Evolutionary conservation across 2,329 filamentous ascomycete genomes (phyloP).

Genomic region (Pezicula neosporulosa): DNA sequence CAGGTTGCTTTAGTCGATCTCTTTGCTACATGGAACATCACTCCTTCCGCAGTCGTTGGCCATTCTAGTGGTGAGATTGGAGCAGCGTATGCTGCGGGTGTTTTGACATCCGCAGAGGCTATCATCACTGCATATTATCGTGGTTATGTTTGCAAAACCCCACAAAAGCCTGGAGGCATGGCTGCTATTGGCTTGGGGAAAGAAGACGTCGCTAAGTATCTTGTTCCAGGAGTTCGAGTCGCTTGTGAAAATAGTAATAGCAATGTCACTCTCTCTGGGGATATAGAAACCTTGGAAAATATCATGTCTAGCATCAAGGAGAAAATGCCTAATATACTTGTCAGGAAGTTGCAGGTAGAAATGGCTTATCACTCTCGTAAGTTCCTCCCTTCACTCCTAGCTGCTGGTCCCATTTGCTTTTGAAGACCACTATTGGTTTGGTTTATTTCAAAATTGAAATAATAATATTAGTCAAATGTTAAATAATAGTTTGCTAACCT

Average conservation of each 20-base stretch:
- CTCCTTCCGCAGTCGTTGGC: constrained; percentile 33
- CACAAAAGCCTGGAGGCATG: constrained; percentile 10
- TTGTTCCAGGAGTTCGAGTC: constrained; percentile 14
- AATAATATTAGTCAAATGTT: no score
- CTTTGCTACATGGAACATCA: constrained; percentile 36
- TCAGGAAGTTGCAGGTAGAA: constrained; percentile 13
- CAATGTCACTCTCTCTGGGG: constrained; percentile 17
- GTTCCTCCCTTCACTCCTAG: constrained; percentile 12
- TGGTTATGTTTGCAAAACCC: constrained; percentile 11
- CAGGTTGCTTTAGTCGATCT: constrained; percentile 41
- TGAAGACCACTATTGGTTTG: no score
- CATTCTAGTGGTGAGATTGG: constrained; percentile 44
- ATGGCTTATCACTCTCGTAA: constrained; percentile 17
- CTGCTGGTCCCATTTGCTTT: no score
- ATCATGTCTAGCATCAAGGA: constrained; percentile 19
- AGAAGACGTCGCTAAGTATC: constrained; percentile 14
- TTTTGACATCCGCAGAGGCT: constrained; percentile 26
- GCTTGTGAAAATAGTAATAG: constrained; percentile 20
- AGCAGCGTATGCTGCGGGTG: constrained; percentile 37
- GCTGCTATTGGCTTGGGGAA: background rate
- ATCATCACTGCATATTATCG: constrained; percentile 40
- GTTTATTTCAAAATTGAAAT: no score
- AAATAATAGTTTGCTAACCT: no score
- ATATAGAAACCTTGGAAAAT: background rate
- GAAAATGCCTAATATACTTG: constrained; percentile 15